These are phyloP conservation scores for Scutellaria minor DNA, from an alignment of 257 asterid species.

Conservation along the genomic window DNA sequence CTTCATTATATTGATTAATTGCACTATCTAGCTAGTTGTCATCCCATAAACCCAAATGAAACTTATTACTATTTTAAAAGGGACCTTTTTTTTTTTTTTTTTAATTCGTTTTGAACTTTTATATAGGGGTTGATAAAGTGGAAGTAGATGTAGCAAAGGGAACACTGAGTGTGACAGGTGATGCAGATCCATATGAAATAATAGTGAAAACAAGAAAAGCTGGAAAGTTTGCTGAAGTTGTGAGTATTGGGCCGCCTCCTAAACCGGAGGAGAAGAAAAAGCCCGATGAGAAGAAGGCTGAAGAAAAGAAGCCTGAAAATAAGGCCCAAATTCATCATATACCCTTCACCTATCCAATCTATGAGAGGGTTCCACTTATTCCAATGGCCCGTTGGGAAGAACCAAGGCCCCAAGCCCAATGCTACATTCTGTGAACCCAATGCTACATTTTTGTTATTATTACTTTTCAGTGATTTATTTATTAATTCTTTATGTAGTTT, in stretches of 20 bases:
- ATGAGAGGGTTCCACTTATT: constrained; percentile 20
- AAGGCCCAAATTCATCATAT: not conserved
- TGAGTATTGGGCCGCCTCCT: constrained; percentile 58
- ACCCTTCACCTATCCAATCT: constrained; percentile 29
- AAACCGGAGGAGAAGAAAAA: constrained; percentile 41
- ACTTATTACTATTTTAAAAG: no score
- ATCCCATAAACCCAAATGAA: no score
- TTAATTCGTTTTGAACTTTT: not conserved
- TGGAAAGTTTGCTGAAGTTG: constrained; percentile 49
- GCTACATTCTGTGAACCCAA: constrained; percentile 28
- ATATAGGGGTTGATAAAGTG: constrained; percentile 56
- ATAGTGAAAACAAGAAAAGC: constrained; percentile 49
- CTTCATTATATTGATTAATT: no score
- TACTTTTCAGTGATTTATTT: no score
- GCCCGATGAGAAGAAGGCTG: constrained; percentile 3
- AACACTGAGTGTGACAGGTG: constrained; percentile 51
- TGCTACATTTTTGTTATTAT: no score
- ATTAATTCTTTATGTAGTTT: no score
- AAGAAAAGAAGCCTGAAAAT: no score
- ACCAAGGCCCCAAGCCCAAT: constrained; percentile 36
- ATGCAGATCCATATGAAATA: constrained; percentile 59
- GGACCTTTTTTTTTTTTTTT: not conserved
- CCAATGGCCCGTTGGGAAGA: constrained; percentile 31
- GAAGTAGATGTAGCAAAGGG: constrained; percentile 59
- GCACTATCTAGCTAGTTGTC: no score